Evolutionary conservation across 768 basidiomycete genomes (phyloP), one percentile per base, ranked within the genome.

Genomic region (Lentinula guzmanii): DNA sequence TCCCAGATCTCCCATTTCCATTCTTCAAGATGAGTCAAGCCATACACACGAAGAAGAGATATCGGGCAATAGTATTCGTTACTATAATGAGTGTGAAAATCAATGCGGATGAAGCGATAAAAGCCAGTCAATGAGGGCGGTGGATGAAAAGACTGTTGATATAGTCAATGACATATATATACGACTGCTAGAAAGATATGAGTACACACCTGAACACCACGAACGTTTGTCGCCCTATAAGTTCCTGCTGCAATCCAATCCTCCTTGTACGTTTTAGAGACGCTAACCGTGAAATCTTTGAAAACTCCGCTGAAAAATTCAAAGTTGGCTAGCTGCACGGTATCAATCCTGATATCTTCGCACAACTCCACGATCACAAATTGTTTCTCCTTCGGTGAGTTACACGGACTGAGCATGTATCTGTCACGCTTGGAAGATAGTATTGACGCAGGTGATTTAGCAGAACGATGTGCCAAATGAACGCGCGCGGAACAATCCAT

Each of bases 251-350:
- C 77, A 13, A 80, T 82, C 90, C 92, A 94, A 24, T 78, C 84
- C 13, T 85, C 80, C 31, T 78, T 71, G 65, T 90, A 90, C 8
- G 87, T 91, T 65, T 95, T 97, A 1, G 93, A 86, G 10, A 83
- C 93, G 71, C 89, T 91, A 52, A 98, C 87, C 4, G 82, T 82
- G 64, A 98, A 90, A 60, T 96, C 93, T 73, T 91, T 90, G 78
- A 98, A 95, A 13, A 97, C 91, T 1, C 95, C 95, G 65, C 90
- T 93, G 75, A 98, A 99, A 77, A 98, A 98, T 76, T 99, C 96
- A 70, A 92, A 97, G 70, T 98, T 96, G 62, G 95, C 95, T 16
- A 99, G 77, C 71, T 98, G 95, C 50, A 98, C 87, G 0, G 94
- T 96, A 71, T 98, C 96, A 67, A 98, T 95, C 50, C 93, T 79